A percentile compares a stretch with the other conserved stretches of the same genome.
These are phyloP conservation scores for Neckera pumila DNA, from an alignment of 225 moss, liverwort and hornwort genomes.

Conservation along the genomic window DNA sequence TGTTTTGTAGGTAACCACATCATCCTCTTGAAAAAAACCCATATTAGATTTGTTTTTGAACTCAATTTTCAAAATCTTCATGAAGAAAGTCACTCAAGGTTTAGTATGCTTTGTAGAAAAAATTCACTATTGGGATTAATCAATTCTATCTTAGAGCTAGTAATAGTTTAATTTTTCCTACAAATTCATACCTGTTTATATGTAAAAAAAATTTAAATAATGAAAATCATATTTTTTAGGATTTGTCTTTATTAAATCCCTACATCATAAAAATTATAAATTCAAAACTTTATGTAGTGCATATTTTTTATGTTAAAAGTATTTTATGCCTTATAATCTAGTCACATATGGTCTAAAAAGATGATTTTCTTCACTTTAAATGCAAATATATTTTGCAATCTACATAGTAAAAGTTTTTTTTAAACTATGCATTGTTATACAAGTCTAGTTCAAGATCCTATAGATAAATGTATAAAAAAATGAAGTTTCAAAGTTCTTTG, in stretches of 20 bases:
- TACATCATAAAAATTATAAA: background rate
- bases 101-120: background rate
- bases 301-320: too few species aligned
- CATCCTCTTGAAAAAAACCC: background rate
- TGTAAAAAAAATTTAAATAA: background rate
- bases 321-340: background rate
- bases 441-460: background rate
- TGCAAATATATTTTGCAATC: background rate
- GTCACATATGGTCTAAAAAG: background rate
- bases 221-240: background rate
- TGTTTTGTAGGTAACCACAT: background rate
- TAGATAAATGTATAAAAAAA: background rate
- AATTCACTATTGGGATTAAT: fast-evolving
- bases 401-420: too few species aligned
- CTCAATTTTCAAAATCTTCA: background rate
- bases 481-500: background rate
- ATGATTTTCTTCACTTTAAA: background rate
- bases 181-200: background rate
- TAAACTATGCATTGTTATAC: background rate
- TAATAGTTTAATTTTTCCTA: background rate
- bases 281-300: background rate
- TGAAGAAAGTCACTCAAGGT: fast-evolving
- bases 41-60: background rate
- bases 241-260: too few species aligned
- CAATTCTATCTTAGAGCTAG: background rate